Evolutionary conservation across 1,284 basidiomycete species (phyloP), one percentile per base, ranked within the genome.

Genomic region (Erythrobasidium hasegawianum): DNA sequence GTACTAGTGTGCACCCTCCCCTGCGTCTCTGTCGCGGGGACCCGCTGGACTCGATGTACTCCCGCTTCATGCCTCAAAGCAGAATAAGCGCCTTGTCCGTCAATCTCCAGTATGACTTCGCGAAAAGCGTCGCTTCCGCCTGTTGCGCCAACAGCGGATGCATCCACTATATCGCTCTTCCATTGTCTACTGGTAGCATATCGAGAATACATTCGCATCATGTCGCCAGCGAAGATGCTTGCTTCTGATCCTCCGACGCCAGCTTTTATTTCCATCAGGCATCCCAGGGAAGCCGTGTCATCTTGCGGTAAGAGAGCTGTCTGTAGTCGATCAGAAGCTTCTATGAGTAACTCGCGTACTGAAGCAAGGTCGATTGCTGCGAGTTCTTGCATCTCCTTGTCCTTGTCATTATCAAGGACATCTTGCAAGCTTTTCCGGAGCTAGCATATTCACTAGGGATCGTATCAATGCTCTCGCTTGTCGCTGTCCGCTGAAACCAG

Each of bases 1-100:
- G 95, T 97, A 73, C 90, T 94, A 0, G 93, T 97, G 75, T 98
- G 95, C 18, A 92, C 85, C 61, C 95, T 82, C 2, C 93, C 93
- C 60, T 85, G 85, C 0, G 86, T 81, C 72, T 97, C 93, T 0
- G 93, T 97, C 0, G 85, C 85, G 0, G 95, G 96, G 0, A 98
- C 88, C 26, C 96, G 80, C 79, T 98, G 95, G 0, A 99, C 92
- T 4, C 95, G 83, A 79, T 98, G 95, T 0, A 98, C 92, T 2
- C 95, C 96, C 64, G 88, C 92, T 77, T 98, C 95, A 85, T 87
- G 94, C 49, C 86, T 81, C 66, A 98, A 76, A 0, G 81, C 78
- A 62, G 92, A 90, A 75, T 89, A 98, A 2, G 86, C 87, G 0
- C 87, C 86, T 0, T 83, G 78, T 0, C 89, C 91, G 71, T 86